These are phyloP conservation scores for Kokia cookei DNA, from an alignment of 441 rosid species.

Conservation along the genomic window DNA sequence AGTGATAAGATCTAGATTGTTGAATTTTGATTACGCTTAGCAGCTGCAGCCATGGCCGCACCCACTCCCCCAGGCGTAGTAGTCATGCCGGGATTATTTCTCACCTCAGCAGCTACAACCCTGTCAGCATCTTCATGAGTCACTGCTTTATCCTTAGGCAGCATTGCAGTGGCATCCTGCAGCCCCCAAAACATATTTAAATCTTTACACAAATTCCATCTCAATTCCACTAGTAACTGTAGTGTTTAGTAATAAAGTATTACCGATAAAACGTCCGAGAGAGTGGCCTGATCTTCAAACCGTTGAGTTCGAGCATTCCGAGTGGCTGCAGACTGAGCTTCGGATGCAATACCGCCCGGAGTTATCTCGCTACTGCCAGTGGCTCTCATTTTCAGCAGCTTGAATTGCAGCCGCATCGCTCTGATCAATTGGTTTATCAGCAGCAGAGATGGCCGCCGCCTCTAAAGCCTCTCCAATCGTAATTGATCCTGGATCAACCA, in stretches of 20 bases:
- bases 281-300: slow-evolving; percentile 30
- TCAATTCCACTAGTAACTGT: not conserved
- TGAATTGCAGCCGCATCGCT: slow-evolving; percentile 51
- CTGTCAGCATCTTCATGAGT: slow-evolving; percentile 45
- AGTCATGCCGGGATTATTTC: slow-evolving; percentile 33
- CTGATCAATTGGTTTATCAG: slow-evolving; percentile 46
- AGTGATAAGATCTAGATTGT: not conserved
- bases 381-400: slow-evolving; percentile 53
- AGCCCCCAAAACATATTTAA: not conserved
- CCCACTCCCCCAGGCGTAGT: slow-evolving; percentile 56
- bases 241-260: not conserved
- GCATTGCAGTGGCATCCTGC: slow-evolving; percentile 39
- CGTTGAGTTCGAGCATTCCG: slow-evolving; percentile 18
- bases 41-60: slow-evolving; percentile 43
- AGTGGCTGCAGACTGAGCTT: slow-evolving; percentile 42
- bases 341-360: slow-evolving; percentile 43
- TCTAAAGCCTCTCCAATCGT: slow-evolving; percentile 61
- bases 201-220: not conserved
- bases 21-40: slow-evolving; percentile 27
- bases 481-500: slow-evolving; percentile 13
- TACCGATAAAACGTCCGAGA: slow-evolving; percentile 36
- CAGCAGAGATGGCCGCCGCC: slow-evolving; percentile 34
- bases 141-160: slow-evolving; percentile 33
- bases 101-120: slow-evolving; percentile 42
- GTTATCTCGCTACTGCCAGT: slow-evolving; percentile 17